Conservation (phyloP, 805 yeast species). For the Saccharomycopsis babjevae region DNA sequence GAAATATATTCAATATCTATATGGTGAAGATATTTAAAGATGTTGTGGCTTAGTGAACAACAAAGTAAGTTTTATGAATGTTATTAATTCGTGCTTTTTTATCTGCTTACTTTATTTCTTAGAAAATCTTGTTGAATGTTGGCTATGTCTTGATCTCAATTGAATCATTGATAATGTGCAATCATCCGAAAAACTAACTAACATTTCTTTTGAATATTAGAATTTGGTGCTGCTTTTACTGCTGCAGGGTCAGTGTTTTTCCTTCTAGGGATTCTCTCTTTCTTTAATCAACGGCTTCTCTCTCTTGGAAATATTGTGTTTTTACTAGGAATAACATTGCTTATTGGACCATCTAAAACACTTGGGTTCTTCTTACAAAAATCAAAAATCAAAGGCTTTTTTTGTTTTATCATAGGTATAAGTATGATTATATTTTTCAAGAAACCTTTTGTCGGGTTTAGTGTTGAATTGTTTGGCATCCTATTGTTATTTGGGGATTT, state of each 20-base stretch:
- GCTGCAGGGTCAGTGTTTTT: conserved; percentile 53
- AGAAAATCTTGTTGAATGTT: background rate
- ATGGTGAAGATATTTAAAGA: conserved; percentile 5
- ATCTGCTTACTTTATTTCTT: background rate
- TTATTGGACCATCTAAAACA: conserved; percentile 84
- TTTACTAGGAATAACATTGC: conserved; percentile 69
- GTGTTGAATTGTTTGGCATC: conserved; percentile 81
- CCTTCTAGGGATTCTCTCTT: conserved; percentile 69
- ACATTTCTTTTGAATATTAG: conserved; percentile 2
- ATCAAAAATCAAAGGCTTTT: conserved; percentile 73
- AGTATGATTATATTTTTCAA: conserved; percentile 55
- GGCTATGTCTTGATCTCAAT: background rate
- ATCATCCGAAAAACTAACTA: background rate
- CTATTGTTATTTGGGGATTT: conserved; percentile 88
- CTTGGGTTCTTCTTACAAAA: conserved; percentile 78
- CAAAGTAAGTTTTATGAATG: conserved; percentile 12
- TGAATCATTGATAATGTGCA: background rate
- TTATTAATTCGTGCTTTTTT: background rate
- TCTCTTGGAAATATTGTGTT: conserved; percentile 83
- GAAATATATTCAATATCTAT: background rate
- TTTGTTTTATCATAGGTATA: conserved; percentile 71
- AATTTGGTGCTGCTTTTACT: conserved; percentile 18
- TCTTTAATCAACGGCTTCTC: conserved; percentile 80
- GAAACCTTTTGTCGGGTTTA: conserved; percentile 75
- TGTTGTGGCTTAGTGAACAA: conserved; percentile 17